These are phyloP conservation scores for Zygoascus meyerae DNA, from an alignment of 1,139 yeast genomes.

Conservation along the genomic window DNA sequence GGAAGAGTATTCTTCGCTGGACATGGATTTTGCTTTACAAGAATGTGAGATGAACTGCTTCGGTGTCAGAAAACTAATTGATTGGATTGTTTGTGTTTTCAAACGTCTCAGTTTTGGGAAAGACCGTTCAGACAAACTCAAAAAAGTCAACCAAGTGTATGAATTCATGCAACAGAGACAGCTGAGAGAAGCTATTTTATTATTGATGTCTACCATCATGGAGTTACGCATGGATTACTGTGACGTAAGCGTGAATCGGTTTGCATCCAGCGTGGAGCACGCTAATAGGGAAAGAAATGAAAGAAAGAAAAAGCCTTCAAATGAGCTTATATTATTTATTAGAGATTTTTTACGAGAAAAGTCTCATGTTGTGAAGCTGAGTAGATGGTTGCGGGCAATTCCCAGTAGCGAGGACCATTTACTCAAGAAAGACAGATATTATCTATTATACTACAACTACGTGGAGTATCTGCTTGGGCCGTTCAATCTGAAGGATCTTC, in stretches of 20 bases:
- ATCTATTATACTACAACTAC: slow-evolving; percentile 8
- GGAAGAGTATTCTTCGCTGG: slow-evolving; percentile 17
- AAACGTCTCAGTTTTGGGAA: slow-evolving; percentile 1
- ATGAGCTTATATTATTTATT: slow-evolving; percentile 21
- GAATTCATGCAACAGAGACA: neutral
- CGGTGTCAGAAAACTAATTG: slow-evolving; percentile 11
- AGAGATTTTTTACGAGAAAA: slow-evolving; percentile 18
- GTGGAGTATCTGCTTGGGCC: slow-evolving; percentile 15
- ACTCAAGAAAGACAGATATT: neutral
- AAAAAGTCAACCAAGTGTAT: neutral
- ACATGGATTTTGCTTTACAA: slow-evolving; percentile 24
- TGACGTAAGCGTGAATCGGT: slow-evolving; percentile 1
- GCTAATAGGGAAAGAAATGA: neutral
- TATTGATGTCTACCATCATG: neutral
- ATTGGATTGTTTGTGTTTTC: slow-evolving; percentile 9
- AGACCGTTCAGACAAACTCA: neutral
- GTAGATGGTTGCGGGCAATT: slow-evolving; percentile 18
- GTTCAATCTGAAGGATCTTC: slow-evolving; percentile 18
- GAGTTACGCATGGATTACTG: slow-evolving; percentile 6
- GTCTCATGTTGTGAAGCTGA: slow-evolving; percentile 17
- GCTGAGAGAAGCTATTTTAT: neutral
- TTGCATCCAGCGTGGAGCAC: neutral
- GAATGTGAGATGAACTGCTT: slow-evolving; percentile 24
- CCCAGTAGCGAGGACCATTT: slow-evolving; percentile 1
- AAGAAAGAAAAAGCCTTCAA: neutral